phyloP scores from a whole-genome alignment of 306 rosid genomes.

The Fagus sylvatica region DNA sequence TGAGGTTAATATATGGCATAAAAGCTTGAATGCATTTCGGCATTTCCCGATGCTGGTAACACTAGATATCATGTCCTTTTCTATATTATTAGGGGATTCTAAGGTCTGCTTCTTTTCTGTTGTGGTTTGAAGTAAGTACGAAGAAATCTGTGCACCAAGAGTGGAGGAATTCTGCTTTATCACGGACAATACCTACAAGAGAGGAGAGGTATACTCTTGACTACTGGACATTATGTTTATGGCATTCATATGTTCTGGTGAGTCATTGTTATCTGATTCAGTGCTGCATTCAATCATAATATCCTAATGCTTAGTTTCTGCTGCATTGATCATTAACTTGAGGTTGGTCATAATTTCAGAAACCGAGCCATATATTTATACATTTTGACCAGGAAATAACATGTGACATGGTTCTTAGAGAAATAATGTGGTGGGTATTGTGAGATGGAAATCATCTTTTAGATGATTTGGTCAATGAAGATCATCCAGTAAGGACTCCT shows the following conservation, averaged over 20 bases:
- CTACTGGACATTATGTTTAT: constrained; percentile 18
- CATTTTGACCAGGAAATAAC: neutral
- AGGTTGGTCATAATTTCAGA: neutral
- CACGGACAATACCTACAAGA: constrained; percentile 78
- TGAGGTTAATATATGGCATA: neutral
- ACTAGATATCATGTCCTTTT: constrained; percentile 7
- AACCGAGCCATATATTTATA: neutral
- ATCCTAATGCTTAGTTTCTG: neutral
- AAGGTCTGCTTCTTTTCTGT: constrained; percentile 29
- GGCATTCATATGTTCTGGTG: neutral
- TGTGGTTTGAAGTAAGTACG: constrained; percentile 66
- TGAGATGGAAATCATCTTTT: neutral
- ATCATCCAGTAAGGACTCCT: neutral
- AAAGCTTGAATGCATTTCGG: constrained; percentile 17
- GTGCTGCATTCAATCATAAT: neutral
- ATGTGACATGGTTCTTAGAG: neutral
- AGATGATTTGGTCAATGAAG: neutral
- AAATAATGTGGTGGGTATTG: neutral
- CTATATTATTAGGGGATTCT: constrained; percentile 14
- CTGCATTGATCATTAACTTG: neutral
- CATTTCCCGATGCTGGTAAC: constrained; percentile 14
- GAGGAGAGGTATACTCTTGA: constrained; percentile 62
- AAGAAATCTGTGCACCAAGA: constrained; percentile 81
- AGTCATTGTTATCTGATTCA: neutral
- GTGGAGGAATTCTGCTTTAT: constrained; percentile 83